These are phyloP conservation scores for Quercus tomentella DNA, from an alignment of 331 rosid species.

Conservation along the genomic window DNA sequence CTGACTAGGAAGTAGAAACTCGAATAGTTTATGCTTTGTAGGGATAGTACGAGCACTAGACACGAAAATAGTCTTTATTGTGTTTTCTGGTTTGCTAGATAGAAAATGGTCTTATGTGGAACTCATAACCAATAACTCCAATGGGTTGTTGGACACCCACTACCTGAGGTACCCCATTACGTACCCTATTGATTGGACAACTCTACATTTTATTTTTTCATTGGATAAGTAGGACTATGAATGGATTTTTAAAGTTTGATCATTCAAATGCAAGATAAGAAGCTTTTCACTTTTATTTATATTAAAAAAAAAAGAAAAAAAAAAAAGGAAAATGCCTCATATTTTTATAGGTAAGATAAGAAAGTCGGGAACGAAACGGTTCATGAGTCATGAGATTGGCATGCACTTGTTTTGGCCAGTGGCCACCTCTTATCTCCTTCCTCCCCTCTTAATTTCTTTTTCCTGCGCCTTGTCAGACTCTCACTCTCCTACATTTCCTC, in stretches of 20 bases:
- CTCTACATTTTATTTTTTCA: constrained; percentile 6
- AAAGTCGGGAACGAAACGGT: constrained; percentile 4
- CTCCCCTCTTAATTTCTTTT: background rate
- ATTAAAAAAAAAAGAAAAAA: accelerated
- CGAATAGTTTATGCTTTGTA: background rate
- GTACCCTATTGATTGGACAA: constrained; percentile 17
- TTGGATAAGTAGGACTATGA: background rate
- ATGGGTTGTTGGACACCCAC: constrained; percentile 38
- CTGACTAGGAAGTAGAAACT: constrained; percentile 1
- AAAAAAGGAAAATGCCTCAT: no score
- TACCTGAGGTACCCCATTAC: constrained; percentile 27
- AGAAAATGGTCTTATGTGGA: constrained; percentile 47
- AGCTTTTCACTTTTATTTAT: background rate
- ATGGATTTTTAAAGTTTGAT: background rate
- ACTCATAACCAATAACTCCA: constrained; percentile 29
- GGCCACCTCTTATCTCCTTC: constrained; percentile 6
- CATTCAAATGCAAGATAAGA: constrained; percentile 4
- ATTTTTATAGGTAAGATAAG: no score
- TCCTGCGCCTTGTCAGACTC: constrained; percentile 36
- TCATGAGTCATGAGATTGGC: constrained; percentile 6
- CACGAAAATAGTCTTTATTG: background rate
- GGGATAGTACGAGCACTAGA: constrained; percentile 19
- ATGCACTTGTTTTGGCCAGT: background rate
- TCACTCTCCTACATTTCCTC: constrained; percentile 14
- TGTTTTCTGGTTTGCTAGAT: constrained; percentile 25